Evolutionary conservation across 257 asterid species (phyloP).

Genomic region (Ballota nigra): DNA sequence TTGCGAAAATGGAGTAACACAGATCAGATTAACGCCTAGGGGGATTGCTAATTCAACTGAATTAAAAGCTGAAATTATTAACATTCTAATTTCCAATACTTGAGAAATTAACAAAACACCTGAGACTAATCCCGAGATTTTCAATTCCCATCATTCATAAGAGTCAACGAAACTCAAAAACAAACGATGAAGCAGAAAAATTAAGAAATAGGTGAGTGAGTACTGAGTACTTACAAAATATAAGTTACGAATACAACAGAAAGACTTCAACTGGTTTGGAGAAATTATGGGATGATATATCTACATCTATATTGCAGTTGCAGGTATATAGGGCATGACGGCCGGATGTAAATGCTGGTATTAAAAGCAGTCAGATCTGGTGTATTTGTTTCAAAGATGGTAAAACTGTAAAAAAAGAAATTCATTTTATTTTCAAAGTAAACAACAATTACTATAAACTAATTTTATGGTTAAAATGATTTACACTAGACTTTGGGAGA

Average conservation of each 20-base stretch:
- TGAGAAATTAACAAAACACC: background rate
- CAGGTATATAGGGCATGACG: background rate
- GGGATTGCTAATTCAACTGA: conserved; percentile 10
- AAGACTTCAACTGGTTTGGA: background rate
- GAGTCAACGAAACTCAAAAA: background rate
- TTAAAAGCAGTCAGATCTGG: background rate
- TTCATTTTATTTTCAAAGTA: no score
- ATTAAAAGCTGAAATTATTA: background rate
- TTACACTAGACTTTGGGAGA: no score
- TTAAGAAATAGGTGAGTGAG: background rate
- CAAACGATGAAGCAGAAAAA: background rate
- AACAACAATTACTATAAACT: no score
- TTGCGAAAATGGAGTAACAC: background rate
- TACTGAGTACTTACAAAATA: conserved; percentile 25
- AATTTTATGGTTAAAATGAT: no score
- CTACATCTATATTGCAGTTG: background rate
- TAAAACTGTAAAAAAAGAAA: no score
- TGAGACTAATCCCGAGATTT: background rate
- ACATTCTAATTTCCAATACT: background rate
- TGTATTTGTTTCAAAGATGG: no score
- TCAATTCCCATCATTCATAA: background rate
- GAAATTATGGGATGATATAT: background rate
- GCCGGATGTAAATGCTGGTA: background rate
- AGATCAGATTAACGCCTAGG: background rate
- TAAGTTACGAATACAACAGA: background rate